phyloP scores from a whole-genome alignment of 2,329 filamentous ascomycete species.

The Cladosporium sp. region DNA sequence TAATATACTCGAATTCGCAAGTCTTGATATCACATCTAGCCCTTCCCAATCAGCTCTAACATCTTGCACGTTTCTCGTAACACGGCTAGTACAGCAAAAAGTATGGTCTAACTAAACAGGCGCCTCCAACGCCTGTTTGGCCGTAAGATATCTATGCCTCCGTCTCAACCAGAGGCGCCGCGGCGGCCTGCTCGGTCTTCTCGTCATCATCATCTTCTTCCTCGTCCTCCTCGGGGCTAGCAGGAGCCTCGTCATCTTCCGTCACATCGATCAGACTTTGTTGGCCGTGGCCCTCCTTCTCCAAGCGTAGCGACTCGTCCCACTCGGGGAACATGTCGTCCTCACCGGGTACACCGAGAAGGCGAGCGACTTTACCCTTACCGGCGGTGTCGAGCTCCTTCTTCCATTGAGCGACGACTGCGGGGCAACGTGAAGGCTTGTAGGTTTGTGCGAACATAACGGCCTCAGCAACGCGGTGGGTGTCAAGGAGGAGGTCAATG shows the following conservation, averaged over 20 bases:
- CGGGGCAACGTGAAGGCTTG: slow-evolving; percentile 74
- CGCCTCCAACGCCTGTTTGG: slow-evolving; percentile 9
- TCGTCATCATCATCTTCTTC: slow-evolving; percentile 43
- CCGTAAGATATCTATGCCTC: slow-evolving; percentile 10
- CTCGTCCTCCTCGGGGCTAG: slow-evolving; percentile 47
- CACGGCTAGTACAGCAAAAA: not conserved
- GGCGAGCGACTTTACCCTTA: slow-evolving; percentile 80
- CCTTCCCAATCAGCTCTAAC: not conserved
- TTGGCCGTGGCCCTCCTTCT: slow-evolving; percentile 64
- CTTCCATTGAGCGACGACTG: slow-evolving; percentile 78
- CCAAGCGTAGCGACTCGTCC: slow-evolving; percentile 84
- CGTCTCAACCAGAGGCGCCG: not conserved
- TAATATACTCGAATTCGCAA: not conserved
- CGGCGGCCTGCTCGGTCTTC: slow-evolving; percentile 43
- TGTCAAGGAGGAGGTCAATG: slow-evolving; percentile 75
- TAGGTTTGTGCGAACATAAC: slow-evolving; percentile 94
- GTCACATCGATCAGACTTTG: slow-evolving; percentile 46
- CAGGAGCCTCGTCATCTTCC: slow-evolving; percentile 52
- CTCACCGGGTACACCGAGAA: slow-evolving; percentile 74
- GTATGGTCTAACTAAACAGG: slow-evolving; percentile 1
- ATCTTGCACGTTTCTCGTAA: slow-evolving; percentile 3
- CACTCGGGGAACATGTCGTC: slow-evolving; percentile 87
- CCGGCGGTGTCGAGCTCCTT: slow-evolving; percentile 77
- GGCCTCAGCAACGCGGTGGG: slow-evolving; percentile 79
- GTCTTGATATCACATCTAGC: slow-evolving; percentile 1